phyloP scores from a whole-genome alignment of 2,329 filamentous ascomycete species.

The Claviceps cyperi region DNA sequence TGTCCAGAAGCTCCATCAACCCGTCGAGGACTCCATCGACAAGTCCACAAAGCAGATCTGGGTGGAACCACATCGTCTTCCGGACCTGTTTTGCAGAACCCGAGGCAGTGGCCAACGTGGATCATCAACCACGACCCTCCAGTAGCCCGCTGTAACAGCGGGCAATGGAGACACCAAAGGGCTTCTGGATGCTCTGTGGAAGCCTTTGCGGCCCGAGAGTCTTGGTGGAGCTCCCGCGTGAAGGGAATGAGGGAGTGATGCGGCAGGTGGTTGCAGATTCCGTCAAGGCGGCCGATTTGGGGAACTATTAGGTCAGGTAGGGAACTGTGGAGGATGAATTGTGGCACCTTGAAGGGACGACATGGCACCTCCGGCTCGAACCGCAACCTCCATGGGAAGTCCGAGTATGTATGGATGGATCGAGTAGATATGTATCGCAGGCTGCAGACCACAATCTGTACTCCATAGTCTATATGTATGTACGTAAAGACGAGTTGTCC shows the following conservation, averaged over 20 bases:
- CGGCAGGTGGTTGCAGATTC: constrained; percentile 7
- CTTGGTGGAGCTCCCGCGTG: constrained; percentile 10
- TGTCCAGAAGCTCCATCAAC: constrained; percentile 5
- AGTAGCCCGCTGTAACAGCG: constrained; percentile 6
- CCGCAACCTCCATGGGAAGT: background rate
- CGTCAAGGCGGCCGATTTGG: constrained; percentile 3
- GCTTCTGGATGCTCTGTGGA: constrained; percentile 12
- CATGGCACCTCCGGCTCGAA: background rate
- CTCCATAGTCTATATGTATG: too few species aligned
- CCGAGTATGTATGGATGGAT: background rate
- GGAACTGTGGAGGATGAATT: background rate
- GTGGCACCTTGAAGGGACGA: background rate
- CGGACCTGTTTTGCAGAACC: constrained; percentile 6
- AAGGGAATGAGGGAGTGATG: background rate
- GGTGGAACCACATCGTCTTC: constrained; percentile 10
- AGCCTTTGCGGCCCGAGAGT: constrained; percentile 10
- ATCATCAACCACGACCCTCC: constrained; percentile 5
- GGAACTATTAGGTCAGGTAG: background rate
- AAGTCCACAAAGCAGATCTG: constrained; percentile 12
- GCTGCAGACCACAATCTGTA: too few species aligned
- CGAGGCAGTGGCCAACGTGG: constrained; percentile 6
- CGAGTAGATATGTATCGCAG: background rate
- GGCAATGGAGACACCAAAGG: constrained; percentile 9
- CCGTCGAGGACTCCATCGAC: constrained; percentile 5
- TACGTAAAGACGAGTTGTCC: too few species aligned